Conservation (phyloP, 176 grass and related monocot species). For the Zoysia pacifica region DNA sequence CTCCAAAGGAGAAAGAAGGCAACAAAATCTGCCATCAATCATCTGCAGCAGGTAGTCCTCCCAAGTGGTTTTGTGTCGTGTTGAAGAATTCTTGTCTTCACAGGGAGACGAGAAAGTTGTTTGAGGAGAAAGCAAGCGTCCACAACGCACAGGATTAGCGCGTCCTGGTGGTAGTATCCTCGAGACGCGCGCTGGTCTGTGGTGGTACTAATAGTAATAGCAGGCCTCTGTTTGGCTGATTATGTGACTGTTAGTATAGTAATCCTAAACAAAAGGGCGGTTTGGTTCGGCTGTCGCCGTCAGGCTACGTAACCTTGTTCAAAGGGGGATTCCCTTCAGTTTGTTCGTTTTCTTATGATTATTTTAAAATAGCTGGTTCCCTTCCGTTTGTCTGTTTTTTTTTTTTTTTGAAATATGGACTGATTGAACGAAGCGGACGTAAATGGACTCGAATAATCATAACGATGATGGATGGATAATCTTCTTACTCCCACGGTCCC, state of each 20-base stretch:
- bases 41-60: neutral
- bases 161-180: neutral
- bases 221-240: no score
- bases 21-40: neutral
- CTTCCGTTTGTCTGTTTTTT: neutral
- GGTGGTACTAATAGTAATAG: no score
- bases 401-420: no score
- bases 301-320: conserved; percentile 19
- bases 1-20: neutral
- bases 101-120: conserved; percentile 12
- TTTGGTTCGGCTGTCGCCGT: conserved; percentile 46
- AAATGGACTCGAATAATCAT: no score
- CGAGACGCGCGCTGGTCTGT: conserved; percentile 35
- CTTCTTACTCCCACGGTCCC: no score
- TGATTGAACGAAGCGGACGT: no score
- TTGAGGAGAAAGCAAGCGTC: neutral
- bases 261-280: no score
- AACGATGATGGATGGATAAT: no score
- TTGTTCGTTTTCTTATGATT: neutral
- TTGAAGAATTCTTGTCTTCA: neutral
- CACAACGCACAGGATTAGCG: neutral
- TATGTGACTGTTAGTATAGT: no score
- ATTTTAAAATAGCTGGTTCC: no score
- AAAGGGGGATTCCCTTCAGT: neutral
- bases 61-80: neutral